These are phyloP conservation scores for Dactylellina drechsleri DNA, from an alignment of 2,329 filamentous ascomycete genomes.

Conservation along the genomic window DNA sequence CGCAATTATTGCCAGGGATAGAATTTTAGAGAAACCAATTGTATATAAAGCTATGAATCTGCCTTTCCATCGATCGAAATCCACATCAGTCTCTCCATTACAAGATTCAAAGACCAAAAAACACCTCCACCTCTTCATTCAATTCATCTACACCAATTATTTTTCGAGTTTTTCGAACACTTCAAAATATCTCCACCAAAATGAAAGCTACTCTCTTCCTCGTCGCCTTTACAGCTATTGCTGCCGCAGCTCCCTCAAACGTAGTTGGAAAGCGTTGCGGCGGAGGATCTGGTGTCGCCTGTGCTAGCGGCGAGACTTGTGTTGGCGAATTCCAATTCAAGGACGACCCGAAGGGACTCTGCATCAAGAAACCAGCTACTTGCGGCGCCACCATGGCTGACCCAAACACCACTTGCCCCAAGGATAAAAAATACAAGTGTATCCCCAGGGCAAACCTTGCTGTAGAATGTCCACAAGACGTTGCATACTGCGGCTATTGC, in stretches of 20 bases:
- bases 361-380: constrained; percentile 14
- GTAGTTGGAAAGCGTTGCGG: constrained; percentile 16
- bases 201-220: constrained; percentile 33
- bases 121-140: no score
- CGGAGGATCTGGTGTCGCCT: constrained; percentile 9
- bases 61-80: no score
- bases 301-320: constrained; percentile 29
- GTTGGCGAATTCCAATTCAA: constrained; percentile 39
- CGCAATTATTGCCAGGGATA: no score
- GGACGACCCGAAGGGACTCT: constrained; percentile 29
- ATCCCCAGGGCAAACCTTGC: constrained; percentile 12
- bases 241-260: constrained; percentile 19
- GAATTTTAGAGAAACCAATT: no score
- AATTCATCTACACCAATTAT: no score
- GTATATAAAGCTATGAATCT: no score
- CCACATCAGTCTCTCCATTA: no score
- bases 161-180: no score
- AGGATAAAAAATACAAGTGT: constrained; percentile 21
- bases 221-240: constrained; percentile 17
- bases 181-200: not conserved
- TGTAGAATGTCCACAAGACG: no score
- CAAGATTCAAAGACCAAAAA: no score
- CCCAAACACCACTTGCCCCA: constrained; percentile 21
- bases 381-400: constrained; percentile 18
- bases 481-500: no score